Conservation (phyloP, 75 land plant species). For the Picea sitchensis region DNA sequence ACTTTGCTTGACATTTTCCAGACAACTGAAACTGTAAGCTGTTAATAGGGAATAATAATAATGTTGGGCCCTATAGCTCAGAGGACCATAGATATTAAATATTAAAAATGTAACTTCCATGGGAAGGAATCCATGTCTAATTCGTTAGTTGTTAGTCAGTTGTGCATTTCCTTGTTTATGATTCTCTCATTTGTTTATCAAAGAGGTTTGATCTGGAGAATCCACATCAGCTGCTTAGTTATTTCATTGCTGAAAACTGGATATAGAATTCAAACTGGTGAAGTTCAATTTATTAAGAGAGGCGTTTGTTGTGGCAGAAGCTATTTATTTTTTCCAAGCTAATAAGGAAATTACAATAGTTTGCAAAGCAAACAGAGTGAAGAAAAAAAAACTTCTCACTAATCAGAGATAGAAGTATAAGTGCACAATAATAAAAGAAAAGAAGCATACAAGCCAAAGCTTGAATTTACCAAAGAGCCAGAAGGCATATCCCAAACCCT, state of each 20-base stretch:
- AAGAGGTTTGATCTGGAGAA: no score
- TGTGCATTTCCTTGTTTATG: no score
- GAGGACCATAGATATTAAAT: no score
- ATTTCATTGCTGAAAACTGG: no score
- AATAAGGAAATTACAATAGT: background rate
- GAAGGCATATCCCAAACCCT: constrained; percentile 18
- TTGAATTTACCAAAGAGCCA: constrained; percentile 24
- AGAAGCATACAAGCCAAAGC: background rate
- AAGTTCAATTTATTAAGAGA: no score
- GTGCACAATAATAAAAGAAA: background rate
- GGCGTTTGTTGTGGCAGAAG: background rate
- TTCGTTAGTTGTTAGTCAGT: no score
- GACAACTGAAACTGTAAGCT: background rate
- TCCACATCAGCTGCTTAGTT: no score
- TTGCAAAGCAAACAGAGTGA: background rate
- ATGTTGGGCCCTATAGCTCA: no score
- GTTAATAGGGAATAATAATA: background rate
- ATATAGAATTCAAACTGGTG: no score
- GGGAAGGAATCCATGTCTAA: no score
- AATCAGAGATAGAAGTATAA: background rate
- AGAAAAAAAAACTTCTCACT: background rate
- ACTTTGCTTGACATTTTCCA: constrained; percentile 5
- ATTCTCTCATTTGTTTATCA: no score
- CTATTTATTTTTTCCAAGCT: background rate
- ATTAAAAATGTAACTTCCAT: no score